phyloP scores from a whole-genome alignment of 2,329 filamentous ascomycete species.

The Penicillium italicum region DNA sequence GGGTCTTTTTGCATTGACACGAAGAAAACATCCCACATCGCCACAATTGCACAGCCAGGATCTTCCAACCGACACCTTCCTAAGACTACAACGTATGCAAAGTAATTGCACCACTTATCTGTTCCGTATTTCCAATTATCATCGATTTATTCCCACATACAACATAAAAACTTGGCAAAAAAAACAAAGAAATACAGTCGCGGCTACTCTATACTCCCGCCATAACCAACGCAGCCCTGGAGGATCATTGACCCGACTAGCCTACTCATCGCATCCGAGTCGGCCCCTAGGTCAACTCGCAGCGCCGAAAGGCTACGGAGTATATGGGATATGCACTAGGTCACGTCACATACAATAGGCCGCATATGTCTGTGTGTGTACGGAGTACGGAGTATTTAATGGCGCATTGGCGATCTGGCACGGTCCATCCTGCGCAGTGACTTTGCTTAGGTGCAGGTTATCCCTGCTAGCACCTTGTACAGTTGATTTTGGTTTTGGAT shows the following conservation, averaged over 20 bases:
- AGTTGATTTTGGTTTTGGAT: background rate
- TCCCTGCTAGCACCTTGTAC: background rate
- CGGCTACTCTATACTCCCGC: background rate
- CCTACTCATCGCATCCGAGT: constrained; percentile 21
- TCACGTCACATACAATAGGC: background rate
- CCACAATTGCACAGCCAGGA: constrained; percentile 7
- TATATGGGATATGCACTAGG: background rate
- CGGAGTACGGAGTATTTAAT: background rate
- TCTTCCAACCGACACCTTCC: background rate
- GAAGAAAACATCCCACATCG: constrained; percentile 1
- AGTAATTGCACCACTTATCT: background rate
- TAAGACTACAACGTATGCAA: background rate
- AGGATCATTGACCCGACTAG: constrained; percentile 19
- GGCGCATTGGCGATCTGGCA: constrained; percentile 10
- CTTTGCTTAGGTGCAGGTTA: background rate
- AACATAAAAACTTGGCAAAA: too few species aligned
- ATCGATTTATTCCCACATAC: background rate
- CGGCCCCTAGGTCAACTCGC: constrained; percentile 9
- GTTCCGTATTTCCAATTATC: background rate
- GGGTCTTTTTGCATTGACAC: background rate
- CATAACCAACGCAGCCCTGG: constrained; percentile 7
- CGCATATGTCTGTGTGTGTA: background rate
- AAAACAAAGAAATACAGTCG: background rate
- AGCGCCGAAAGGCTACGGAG: constrained; percentile 3
- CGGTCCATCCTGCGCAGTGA: constrained; percentile 5